Base-by-base conservation (phyloP, 2,329 filamentous ascomycete genomes). In the Aspergillus thermomutatus region DNA sequence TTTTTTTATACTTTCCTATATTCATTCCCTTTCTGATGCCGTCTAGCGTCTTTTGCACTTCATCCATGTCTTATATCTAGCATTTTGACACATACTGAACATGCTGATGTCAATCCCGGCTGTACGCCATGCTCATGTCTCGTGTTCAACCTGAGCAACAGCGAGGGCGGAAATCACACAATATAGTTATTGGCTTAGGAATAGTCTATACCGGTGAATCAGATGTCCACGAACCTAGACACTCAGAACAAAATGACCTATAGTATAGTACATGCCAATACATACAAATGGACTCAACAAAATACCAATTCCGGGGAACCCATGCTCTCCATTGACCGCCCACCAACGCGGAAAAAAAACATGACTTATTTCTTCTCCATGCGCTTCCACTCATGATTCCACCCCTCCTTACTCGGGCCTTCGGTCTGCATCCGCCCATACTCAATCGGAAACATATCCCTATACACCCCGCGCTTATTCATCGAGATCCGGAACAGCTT, bases 321-420 rank as follows among this genome's bases (percentile, higher is more conserved):
- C 49, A 55, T n/a, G 17, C 31, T 37, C 17, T 37, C 31, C 31
- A 37, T 37, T 17, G 14, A 47, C 26, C 37, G 54, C 52, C n/a
- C 27, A 52, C 49, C 49, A 50, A 43, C n/a, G 31, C 14, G n/a
- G n/a, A 27, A 54, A 55, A 41, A 1, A 27, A 8, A 45, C 23
- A 5, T 10, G 6, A n/a, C 45, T 46, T 64, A 66, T 61, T 60
- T 66, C 59, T 62, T 61, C 54, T 63, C 62, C 53, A 66, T 76
- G 75, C 87, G 84, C 79, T 87, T 96, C 94, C 94, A 99, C 11
- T 80, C 88, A 77, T 96, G 87, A 78, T 97, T 94, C 92, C 93
- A 99, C n/a, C 91, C 85, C 64, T 88, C 85, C 69, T 82, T 82
- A 0, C 82, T 80, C 6, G 93, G 93, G 50, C 85, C 91, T 71